Evolutionary conservation across 2,329 filamentous ascomycete genomes (phyloP), one percentile per base, ranked within the genome.

Genomic region (Epichloe uncinata): DNA sequence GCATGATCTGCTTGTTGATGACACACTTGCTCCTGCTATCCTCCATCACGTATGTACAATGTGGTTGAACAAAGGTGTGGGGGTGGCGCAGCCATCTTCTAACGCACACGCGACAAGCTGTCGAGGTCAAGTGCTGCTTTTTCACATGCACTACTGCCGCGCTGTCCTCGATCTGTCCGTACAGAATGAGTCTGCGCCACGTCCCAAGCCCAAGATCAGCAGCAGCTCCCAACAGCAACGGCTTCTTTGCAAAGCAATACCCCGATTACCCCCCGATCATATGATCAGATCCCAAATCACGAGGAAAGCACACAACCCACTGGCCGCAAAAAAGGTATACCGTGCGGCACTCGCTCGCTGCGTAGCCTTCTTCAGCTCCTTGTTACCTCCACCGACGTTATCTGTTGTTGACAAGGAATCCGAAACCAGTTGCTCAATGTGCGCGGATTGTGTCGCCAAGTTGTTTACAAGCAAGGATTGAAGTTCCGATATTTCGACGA

Each of bases 401-500:
- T 91, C 85, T 26, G 83, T 80, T 9, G 90, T 96, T 34, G 79
- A 76, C 53, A 82, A 77, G 2, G 88, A 89, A 65, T 98, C 91
- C 42, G 82, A 74, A 34, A 95, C 87, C 18, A 98, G 74, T 63
- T 93, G 86, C 53, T 89, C 85, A 54, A 98, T 95, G 58, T 93
- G 84, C 50, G 87, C 88, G 49, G 87, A 85, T 63, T 98, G 93
- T 13, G 84, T 83, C 38, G 83, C 78, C 20, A 98, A 77, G 62
- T 96, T 95, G 59, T 80, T 81, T 40, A 93, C 87, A 12, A 98
- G 82, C 49, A 91, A 82, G 50, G 86, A 87, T 64, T 98, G 93
- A 47, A 98, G 73, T 62, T 95, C 89, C 7, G 88, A 85, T 55
- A 98, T 96, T 65, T 98, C 93, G 3, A 95, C 67, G 5, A 98